Base-by-base conservation (phyloP, 2,329 filamentous ascomycete genomes). In the Cryphonectria radicalis region DNA sequence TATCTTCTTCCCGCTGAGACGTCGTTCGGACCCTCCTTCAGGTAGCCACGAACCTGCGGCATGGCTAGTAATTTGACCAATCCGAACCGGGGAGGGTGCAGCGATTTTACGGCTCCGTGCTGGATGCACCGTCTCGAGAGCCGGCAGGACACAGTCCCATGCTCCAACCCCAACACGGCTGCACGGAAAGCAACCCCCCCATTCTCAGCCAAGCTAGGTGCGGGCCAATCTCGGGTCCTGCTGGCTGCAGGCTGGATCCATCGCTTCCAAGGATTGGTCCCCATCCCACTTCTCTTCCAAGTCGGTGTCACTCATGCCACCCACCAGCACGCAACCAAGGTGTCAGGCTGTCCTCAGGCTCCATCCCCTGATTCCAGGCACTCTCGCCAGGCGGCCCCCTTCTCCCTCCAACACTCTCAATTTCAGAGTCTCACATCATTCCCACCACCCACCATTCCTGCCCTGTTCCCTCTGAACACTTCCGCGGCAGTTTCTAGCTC, bases 351-450 rank as follows among this genome's bases (percentile, higher is more conserved):
- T 40, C 37, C 46, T 22, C 37, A 43, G 35, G 35, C 32, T n/a
- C 65, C 57, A 42, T 68, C 59, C 67, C 69, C 67, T 50, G 22
- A 73, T 73, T 73, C 71, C 65, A 70, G 69, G 55, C 69, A 63
- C 55, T 66, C 63, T 46, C 46, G 6, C 46, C 69, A 70, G 64
- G 42, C 55, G 32, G 13, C 57, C n/a, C 53, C 32, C 37, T 63
- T 68, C 67, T 68, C 67, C 67, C 67, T 68, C 67, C 67, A 68
- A 68, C 57, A 53, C 42, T 40, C 67, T 50, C 65, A 60, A 67
- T 67, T 55, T 62, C 60, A 65, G 50, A 64, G 67, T 63, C 53
- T 64, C 70, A 55, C 70, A 59, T 68, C 70, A 63, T 66, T 57
- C 67, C 63, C 63, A 65, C 55, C 55, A 55, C 60, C 46, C 55